Base-by-base conservation (phyloP, 345 rosid species). In the Limnanthes douglasii region DNA sequence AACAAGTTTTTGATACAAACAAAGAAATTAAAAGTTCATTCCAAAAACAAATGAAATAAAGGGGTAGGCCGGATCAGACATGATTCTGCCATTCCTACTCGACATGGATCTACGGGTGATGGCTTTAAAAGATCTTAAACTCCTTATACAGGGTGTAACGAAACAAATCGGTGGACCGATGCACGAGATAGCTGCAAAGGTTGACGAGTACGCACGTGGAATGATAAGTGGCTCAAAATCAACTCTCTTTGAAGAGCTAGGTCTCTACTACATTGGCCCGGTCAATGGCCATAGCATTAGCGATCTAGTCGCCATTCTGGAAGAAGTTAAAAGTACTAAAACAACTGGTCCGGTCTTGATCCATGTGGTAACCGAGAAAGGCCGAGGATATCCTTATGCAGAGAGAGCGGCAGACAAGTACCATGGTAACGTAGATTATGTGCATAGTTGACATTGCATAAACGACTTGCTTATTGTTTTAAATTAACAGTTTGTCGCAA, bases 161-260 rank as follows among this genome's bases (percentile, higher is more conserved):
- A 90, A 90, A 60, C 84, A 64, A 57, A 64, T 90, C 20, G 94
- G 95, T 25, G 95, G 98, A 26, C 69, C 82, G 5, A 83, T 84
- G 94, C 98, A 90, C 25, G 79, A 79, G 43, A 15, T 90, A 53
- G 98, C 98, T 40, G 79, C 98, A 31, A 90, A 90, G 60, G 95
- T 90, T 4, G 98, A 90, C 26, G 95, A 90, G 45, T 84, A 90
- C 39, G 95, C 95, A 49, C 85, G 98, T 33, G 94, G 98, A 24
- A 90, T 90, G 98, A 90, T 90, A 37, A 70, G 98, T 31, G 98
- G 95, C 30, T 74, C 98, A 11, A 86, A 95, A 5, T 79, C 98
- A 5, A 77, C 98, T 20, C 62, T 90, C 3, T 90, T 90, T 35
- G 98, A 90, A 65, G 98, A 90, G 49, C 94, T 90, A 0, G 98